Evolutionary conservation across 345 rosid species (phyloP).

Genomic region (Sapria himalayana): DNA sequence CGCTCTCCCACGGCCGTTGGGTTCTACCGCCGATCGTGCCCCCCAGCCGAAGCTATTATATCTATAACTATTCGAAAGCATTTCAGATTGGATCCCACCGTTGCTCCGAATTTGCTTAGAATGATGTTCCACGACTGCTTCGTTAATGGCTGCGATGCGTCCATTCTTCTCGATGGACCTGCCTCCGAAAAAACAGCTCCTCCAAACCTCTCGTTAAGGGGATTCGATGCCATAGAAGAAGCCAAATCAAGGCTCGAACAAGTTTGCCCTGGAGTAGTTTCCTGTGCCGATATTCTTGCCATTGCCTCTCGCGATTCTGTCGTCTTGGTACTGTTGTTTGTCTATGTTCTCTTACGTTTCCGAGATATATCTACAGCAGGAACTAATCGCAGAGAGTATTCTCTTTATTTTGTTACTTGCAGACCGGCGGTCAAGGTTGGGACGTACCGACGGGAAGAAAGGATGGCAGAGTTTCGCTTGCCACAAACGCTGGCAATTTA

Average conservation of each 20-base stretch:
- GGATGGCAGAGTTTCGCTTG: slow-evolving; percentile 29
- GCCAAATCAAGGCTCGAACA: slow-evolving; percentile 24
- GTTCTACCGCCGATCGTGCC: slow-evolving; percentile 18
- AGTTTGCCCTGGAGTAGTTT: slow-evolving; percentile 24
- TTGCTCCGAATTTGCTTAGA: slow-evolving; percentile 30
- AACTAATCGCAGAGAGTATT: no score
- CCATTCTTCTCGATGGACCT: slow-evolving; percentile 26
- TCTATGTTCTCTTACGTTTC: background rate
- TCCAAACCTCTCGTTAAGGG: slow-evolving; percentile 21
- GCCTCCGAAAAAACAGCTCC: slow-evolving; percentile 24
- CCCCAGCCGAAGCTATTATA: slow-evolving; percentile 22
- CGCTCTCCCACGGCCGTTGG: no score
- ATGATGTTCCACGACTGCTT: slow-evolving; percentile 53
- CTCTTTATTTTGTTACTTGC: no score
- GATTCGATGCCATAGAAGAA: slow-evolving; percentile 27
- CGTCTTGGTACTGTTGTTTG: background rate
- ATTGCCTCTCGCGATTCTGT: slow-evolving; percentile 33
- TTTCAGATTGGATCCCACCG: slow-evolving; percentile 13
- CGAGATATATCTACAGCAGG: no score
- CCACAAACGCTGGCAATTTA: slow-evolving; percentile 24
- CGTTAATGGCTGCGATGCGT: slow-evolving; percentile 38
- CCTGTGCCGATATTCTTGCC: slow-evolving; percentile 39
- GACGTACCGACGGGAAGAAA: slow-evolving; percentile 41
- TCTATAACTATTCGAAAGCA: slow-evolving; percentile 20
- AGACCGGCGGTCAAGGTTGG: slow-evolving; percentile 29